A percentile compares a stretch with the other conserved stretches of the same genome.
These are phyloP conservation scores for Boletus patriciae DNA, from an alignment of 768 basidiomycete genomes.

Conservation along the genomic window DNA sequence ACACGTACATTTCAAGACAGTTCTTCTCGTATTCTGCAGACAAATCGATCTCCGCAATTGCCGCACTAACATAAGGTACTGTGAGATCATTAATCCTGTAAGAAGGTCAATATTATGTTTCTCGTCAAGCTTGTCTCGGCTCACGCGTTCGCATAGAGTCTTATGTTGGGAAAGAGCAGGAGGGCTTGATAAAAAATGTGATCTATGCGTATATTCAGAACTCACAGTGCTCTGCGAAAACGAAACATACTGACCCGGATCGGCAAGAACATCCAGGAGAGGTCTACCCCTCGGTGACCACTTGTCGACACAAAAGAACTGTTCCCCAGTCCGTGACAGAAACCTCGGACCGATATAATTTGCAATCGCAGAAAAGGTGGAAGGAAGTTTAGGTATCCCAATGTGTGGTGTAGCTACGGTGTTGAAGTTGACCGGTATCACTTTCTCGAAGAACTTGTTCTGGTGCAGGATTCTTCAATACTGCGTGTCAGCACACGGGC, in stretches of 20 bases:
- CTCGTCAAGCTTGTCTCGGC: constrained; percentile 19
- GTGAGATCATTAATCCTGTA: constrained; percentile 69
- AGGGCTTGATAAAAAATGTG: constrained; percentile 76
- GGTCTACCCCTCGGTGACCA: constrained; percentile 69
- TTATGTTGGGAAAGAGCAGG: constrained; percentile 59
- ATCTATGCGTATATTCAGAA: constrained; percentile 41
- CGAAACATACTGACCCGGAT: constrained; percentile 54
- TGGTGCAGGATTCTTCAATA: constrained; percentile 59
- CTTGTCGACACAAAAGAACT: constrained; percentile 71
- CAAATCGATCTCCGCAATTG: constrained; percentile 66
- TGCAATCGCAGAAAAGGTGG: constrained; percentile 53
- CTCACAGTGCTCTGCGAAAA: background rate
- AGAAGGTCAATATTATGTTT: background rate
- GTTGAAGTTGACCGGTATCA: constrained; percentile 76
- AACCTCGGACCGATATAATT: constrained; percentile 63
- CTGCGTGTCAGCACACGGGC: constrained; percentile 6
- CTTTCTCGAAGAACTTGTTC: constrained; percentile 65
- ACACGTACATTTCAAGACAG: constrained; percentile 61
- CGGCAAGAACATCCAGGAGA: constrained; percentile 75
- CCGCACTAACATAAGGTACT: constrained; percentile 80
- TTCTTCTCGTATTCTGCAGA: constrained; percentile 56
- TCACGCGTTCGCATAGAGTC: constrained; percentile 81
- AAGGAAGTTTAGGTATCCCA: constrained; percentile 66
- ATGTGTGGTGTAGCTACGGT: constrained; percentile 85
- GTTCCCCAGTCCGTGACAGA: constrained; percentile 77